A percentile compares a stretch with the other conserved stretches of the same genome.
phyloP scores from a whole-genome alignment of 148 eudicot genomes.

The Silene latifolia region DNA sequence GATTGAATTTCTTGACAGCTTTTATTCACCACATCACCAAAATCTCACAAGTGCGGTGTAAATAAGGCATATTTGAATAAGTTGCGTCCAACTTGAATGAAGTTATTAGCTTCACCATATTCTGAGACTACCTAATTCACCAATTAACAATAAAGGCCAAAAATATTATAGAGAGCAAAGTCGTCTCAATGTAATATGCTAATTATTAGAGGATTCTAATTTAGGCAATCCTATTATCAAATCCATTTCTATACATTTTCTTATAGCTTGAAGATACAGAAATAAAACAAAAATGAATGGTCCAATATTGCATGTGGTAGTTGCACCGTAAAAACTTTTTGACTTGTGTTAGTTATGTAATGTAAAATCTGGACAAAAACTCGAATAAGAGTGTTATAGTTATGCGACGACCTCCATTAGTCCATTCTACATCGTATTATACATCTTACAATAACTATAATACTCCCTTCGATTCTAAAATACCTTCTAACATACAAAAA shows the following conservation, averaged over 20 bases:
- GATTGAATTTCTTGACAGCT: not conserved
- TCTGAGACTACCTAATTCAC: not conserved
- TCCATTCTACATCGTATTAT: too few relatives aligned
- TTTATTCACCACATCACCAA: not conserved
- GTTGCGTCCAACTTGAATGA: not conserved
- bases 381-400: too few relatives aligned
- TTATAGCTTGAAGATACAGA: slow-evolving; percentile 1
- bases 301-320: slow-evolving; percentile 14
- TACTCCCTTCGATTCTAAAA: too few relatives aligned
- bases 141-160: slow-evolving; percentile 5
- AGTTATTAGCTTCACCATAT: not conserved
- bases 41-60: too few relatives aligned
- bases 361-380: not conserved
- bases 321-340: slow-evolving; percentile 12
- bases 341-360: not conserved
- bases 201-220: not conserved
- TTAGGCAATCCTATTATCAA: slow-evolving; percentile 1
- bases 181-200: slow-evolving; percentile 2
- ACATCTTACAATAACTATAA: too few relatives aligned
- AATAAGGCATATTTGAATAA: too few relatives aligned
- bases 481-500: too few relatives aligned
- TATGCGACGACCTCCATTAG: too few relatives aligned
- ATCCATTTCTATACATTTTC: not conserved
- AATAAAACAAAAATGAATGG: not conserved
- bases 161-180: not conserved